Percentiles rank a stretch among this genome's conserved stretches.
phyloP scores from a whole-genome alignment of 139 green algal genomes.

The Deuterostichococcus epilithicus region DNA sequence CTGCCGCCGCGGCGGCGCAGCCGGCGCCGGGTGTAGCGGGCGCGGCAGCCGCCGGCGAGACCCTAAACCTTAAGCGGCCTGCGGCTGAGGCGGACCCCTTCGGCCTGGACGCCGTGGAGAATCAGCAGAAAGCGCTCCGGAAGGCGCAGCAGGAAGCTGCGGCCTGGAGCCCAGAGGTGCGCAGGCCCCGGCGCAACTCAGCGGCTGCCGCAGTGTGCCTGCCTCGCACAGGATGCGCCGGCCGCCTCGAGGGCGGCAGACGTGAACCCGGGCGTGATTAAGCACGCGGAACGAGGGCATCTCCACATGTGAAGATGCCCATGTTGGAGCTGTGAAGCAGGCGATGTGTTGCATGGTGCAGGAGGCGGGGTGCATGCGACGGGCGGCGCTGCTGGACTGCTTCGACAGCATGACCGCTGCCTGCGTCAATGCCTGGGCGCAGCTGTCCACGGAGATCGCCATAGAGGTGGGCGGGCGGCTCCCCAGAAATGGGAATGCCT shows the following conservation, averaged over 20 bases:
- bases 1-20: not conserved
- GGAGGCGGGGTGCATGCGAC: constrained; percentile 33
- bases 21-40: not conserved
- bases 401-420: constrained; percentile 37
- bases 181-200: too few species aligned
- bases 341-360: not conserved
- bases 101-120: constrained; percentile 38
- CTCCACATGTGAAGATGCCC: too few species aligned
- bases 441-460: constrained; percentile 47
- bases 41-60: not conserved
- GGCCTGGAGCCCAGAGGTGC: not conserved
- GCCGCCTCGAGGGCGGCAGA: too few species aligned
- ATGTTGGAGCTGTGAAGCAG: too few species aligned
- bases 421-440: constrained; percentile 56
- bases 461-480: constrained; percentile 17
- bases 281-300: too few species aligned
- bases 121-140: constrained; percentile 14
- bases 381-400: constrained; percentile 55
- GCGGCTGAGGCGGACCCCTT: constrained; percentile 49
- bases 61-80: not conserved
- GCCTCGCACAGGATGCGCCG: too few species aligned
- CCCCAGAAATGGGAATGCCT: too few species aligned
- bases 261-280: too few species aligned
- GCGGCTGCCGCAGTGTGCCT: too few species aligned
- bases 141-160: not conserved